phyloP scores from a whole-genome alignment of 345 rosid species.

The Salix suchowensis region DNA sequence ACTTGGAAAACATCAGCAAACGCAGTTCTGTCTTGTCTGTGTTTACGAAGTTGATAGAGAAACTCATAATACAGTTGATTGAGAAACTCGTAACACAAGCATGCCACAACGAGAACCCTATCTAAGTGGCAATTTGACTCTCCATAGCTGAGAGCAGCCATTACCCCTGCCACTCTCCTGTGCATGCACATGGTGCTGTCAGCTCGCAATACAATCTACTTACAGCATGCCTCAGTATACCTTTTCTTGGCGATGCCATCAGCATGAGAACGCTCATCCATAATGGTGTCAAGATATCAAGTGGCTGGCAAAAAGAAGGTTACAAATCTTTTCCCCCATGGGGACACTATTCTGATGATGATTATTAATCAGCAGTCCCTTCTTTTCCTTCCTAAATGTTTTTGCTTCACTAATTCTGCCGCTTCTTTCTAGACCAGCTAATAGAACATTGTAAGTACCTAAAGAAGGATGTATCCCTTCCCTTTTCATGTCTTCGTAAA shows the following conservation, averaged over 20 bases:
- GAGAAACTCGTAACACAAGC: background rate
- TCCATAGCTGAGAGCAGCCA: background rate
- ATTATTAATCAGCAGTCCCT: slow-evolving; percentile 29
- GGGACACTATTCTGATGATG: slow-evolving; percentile 28
- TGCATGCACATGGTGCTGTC: background rate
- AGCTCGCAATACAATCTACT: background rate
- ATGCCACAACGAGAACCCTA: background rate
- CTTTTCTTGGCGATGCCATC: background rate
- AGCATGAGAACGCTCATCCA: background rate
- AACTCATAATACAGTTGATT: background rate
- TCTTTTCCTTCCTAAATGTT: slow-evolving; percentile 57
- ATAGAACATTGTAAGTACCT: slow-evolving; percentile 62
- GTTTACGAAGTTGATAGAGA: background rate
- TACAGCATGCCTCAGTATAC: background rate
- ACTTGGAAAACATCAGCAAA: too few relatives aligned
- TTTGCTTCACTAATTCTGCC: slow-evolving; percentile 45
- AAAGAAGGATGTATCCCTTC: slow-evolving; percentile 49
- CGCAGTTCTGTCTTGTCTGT: background rate
- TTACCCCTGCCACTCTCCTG: background rate
- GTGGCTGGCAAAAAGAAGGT: slow-evolving; percentile 54
- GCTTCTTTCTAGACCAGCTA: slow-evolving; percentile 63
- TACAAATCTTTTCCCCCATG: slow-evolving; percentile 57
- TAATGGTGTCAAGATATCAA: slow-evolving; percentile 11
- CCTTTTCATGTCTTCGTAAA: slow-evolving; percentile 49
- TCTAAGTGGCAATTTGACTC: too few relatives aligned